Conservation (phyloP, 306 rosid species). For the Inga oerstediana region DNA sequence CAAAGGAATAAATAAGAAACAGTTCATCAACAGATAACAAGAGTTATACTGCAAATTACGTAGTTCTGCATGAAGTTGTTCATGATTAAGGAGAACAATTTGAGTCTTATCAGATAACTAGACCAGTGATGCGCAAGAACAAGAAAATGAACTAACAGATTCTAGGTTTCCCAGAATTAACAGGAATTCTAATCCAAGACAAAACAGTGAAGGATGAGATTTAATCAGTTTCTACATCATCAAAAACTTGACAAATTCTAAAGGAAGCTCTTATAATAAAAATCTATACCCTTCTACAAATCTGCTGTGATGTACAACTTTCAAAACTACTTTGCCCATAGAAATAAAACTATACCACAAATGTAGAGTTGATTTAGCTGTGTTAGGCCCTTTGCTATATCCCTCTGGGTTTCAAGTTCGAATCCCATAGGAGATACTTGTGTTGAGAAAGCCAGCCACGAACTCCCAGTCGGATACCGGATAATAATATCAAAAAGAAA, state of each 20-base stretch:
- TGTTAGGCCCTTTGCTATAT: too few relatives aligned
- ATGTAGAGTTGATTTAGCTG: too few relatives aligned
- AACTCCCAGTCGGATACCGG: too few relatives aligned
- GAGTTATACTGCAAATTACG: not conserved
- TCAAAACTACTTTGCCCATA: slow-evolving; percentile 17
- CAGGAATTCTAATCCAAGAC: not conserved
- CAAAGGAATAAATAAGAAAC: not conserved
- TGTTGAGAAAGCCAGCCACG: accelerated
- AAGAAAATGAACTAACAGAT: not conserved
- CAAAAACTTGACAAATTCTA: not conserved
- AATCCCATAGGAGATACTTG: too few relatives aligned
- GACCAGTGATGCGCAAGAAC: not conserved
- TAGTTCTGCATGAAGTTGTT: not conserved
- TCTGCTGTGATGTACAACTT: slow-evolving; percentile 27
- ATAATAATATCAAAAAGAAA: too few relatives aligned
- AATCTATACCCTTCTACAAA: not conserved
- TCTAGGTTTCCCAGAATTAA: not conserved
- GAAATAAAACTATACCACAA: slow-evolving; percentile 15
- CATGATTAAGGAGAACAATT: not conserved
- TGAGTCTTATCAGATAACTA: not conserved
- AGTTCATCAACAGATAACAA: not conserved
- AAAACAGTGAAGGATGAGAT: not conserved
- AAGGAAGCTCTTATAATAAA: slow-evolving; percentile 4
- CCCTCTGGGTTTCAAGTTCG: too few relatives aligned
- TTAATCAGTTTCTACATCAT: not conserved